These are phyloP conservation scores for Nectriaceae sp. DNA, from an alignment of 2,329 filamentous ascomycete species.

Conservation along the genomic window DNA sequence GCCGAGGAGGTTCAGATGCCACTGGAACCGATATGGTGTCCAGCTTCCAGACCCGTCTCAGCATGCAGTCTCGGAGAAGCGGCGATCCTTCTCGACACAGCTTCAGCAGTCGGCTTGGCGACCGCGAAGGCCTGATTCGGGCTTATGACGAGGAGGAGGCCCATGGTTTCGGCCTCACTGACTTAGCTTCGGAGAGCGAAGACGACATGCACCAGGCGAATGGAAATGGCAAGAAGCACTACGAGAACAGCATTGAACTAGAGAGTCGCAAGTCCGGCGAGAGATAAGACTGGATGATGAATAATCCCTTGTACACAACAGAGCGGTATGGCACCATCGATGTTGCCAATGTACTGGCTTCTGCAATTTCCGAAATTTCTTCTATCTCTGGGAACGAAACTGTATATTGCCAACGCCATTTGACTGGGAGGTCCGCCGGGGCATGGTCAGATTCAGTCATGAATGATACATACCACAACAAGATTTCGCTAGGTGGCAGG, in stretches of 20 bases:
- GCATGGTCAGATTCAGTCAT: slow-evolving; percentile 22
- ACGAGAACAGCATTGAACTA: slow-evolving; percentile 50
- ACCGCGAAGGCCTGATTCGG: slow-evolving; percentile 81
- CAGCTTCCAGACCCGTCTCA: slow-evolving; percentile 84
- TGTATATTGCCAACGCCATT: slow-evolving; percentile 31
- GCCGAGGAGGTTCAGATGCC: slow-evolving; percentile 67
- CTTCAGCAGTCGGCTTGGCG: slow-evolving; percentile 64
- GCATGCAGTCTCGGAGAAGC: slow-evolving; percentile 87
- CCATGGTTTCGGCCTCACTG: slow-evolving; percentile 72
- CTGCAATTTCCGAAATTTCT: slow-evolving; percentile 17
- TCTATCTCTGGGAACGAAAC: slow-evolving; percentile 22
- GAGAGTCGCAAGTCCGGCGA: slow-evolving; percentile 48
- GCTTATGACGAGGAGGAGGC: slow-evolving; percentile 85
- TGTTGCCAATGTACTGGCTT: slow-evolving; percentile 1
- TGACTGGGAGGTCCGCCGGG: slow-evolving; percentile 17
- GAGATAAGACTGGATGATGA: slow-evolving; percentile 24
- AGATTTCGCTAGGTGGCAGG: slow-evolving; percentile 16
- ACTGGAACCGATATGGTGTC: slow-evolving; percentile 91
- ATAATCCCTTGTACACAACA: slow-evolving; percentile 7
- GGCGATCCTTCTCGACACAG: slow-evolving; percentile 65
- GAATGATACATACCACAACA: slow-evolving; percentile 23
- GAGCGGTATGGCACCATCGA: slow-evolving; percentile 10
- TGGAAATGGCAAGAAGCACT: slow-evolving; percentile 44
- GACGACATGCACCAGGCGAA: slow-evolving; percentile 49
- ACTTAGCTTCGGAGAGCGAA: slow-evolving; percentile 74